A percentile compares a stretch with the other conserved stretches of the same genome.
Conservation (phyloP, 148 eudicot species). For the Fallopia convolvulus region DNA sequence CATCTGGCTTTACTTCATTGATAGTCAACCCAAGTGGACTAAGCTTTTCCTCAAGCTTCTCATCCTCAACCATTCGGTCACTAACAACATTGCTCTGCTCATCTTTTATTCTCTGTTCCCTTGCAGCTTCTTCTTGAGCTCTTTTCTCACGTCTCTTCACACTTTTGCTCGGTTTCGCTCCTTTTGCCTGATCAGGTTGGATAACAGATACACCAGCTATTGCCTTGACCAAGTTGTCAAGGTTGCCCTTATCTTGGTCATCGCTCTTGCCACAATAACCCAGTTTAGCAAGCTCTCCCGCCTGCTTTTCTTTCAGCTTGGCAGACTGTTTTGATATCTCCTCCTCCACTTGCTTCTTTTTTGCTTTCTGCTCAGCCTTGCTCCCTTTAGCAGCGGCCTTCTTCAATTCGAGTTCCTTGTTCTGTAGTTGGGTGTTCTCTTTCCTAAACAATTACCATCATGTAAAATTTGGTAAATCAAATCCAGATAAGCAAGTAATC, state of each 20-base stretch:
- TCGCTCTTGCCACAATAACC: constrained; percentile 31
- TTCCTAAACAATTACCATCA: constrained; percentile 28
- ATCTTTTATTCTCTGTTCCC: constrained; percentile 68
- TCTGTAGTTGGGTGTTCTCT: constrained; percentile 48
- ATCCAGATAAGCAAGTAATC: not conserved
- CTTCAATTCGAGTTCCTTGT: constrained; percentile 59
- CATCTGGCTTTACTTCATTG: constrained; percentile 61
- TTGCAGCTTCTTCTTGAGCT: constrained; percentile 67
- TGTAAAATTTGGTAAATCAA: not conserved
- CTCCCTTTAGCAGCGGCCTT: constrained; percentile 83
- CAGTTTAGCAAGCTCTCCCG: constrained; percentile 49
- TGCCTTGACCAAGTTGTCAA: constrained; percentile 56
- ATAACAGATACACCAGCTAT: constrained; percentile 61
- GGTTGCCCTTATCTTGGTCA: constrained; percentile 27
- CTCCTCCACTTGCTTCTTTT: constrained; percentile 78
- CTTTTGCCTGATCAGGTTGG: constrained; percentile 32
- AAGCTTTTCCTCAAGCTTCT: constrained; percentile 45
- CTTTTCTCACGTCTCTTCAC: constrained; percentile 62
- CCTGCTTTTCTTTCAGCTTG: constrained; percentile 56
- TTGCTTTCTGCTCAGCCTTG: constrained; percentile 77
- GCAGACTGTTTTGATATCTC: constrained; percentile 43
- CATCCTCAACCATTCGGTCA: constrained; percentile 43
- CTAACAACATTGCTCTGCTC: constrained; percentile 52
- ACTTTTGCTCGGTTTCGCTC: constrained; percentile 52
- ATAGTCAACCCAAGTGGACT: constrained; percentile 53